Evolutionary conservation across 352 stramenopile species (phyloP).

Genomic region (Phytophthora meadii): DNA sequence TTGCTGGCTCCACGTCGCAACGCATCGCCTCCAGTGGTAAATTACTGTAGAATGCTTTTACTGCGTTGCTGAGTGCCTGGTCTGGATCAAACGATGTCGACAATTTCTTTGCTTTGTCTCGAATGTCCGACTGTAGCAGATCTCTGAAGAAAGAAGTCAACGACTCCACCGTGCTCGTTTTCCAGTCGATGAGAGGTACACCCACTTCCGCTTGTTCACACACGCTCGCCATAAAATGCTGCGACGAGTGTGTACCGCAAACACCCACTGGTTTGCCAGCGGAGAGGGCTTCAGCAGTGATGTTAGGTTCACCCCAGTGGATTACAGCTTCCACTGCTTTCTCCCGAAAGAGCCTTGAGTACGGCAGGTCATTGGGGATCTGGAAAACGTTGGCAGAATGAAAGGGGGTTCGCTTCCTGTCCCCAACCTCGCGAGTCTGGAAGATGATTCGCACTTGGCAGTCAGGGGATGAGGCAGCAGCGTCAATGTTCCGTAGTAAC

Average conservation of each 20-base stretch:
- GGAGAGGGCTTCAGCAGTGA: constrained; percentile 76
- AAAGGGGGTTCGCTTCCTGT: constrained; percentile 14
- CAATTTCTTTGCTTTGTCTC: constrained; percentile 47
- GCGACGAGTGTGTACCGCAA: constrained; percentile 88
- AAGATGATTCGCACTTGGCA: constrained; percentile 54
- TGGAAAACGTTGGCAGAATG: constrained; percentile 34
- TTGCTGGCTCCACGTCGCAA: constrained; percentile 53
- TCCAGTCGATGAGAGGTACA: constrained; percentile 64
- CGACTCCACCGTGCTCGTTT: constrained; percentile 57
- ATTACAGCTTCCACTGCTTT: constrained; percentile 71
- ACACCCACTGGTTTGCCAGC: constrained; percentile 86
- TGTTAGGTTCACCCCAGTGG: constrained; percentile 76
- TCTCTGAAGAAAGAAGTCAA: constrained; percentile 61
- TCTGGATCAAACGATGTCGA: constrained; percentile 61
- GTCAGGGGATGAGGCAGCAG: constrained; percentile 20
- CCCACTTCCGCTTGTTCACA: constrained; percentile 71
- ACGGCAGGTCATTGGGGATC: constrained; percentile 42
- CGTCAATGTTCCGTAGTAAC: constrained; percentile 45
- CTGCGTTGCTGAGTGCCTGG: constrained; percentile 59
- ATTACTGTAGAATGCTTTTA: constrained; percentile 74
- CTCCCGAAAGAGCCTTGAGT: constrained; percentile 83
- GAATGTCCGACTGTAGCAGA: constrained; percentile 47
- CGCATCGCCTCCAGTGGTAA: constrained; percentile 83
- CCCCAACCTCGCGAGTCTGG: constrained; percentile 43
- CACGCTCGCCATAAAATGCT: constrained; percentile 86